Base-by-base conservation (phyloP, 306 rosid species). In the Casuarina cunninghamiana region DNA sequence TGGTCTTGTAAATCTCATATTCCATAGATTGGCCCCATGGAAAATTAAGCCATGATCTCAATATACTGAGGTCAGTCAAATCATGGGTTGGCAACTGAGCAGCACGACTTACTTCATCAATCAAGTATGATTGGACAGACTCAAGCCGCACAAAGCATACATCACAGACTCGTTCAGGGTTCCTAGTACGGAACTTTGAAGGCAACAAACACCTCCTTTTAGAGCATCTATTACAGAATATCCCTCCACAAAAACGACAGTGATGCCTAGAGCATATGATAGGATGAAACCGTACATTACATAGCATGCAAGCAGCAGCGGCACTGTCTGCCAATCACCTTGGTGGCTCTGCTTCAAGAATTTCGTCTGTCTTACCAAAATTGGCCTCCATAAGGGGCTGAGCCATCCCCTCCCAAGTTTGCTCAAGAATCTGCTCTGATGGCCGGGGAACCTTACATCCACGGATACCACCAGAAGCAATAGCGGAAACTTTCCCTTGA, bases 11-110 rank as follows among this genome's bases (percentile, higher is more conserved):
- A 48, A 79, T 79, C 53, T 79, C 82, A 79, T 53, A 42, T 62
- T 79, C 82, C 82, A 62, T 72, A 49, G 82, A 79, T 35, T 72
- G 77, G 13, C 82, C 82, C 77, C 72, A 72, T 17, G 82, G 77
- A 61, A 79, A 72, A 79, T 79, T 79, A 19, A 79, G 65, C 82
- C 82, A 79, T 49, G 72, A 72, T 72, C 77, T 63, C 65, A 72
- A 17, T 38, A 73, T 72, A 38, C 73, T 61, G 3, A 72, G 54
- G 58, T 79, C 77, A 17, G 77, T 79, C 72, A 79, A 39, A 63
- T 72, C 82, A 72, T 72, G 73, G 43, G 77, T 72, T 42, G 82
- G 65, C 57, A 79, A 48, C 73, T 79, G 82, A 19, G 67, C 62
- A 72, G 73, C 82, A 13, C 45, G 44, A 51, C 82, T 61, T 13